Conservation (phyloP, 2,329 filamentous ascomycete species). For the Biscogniauxia mediterranea region DNA sequence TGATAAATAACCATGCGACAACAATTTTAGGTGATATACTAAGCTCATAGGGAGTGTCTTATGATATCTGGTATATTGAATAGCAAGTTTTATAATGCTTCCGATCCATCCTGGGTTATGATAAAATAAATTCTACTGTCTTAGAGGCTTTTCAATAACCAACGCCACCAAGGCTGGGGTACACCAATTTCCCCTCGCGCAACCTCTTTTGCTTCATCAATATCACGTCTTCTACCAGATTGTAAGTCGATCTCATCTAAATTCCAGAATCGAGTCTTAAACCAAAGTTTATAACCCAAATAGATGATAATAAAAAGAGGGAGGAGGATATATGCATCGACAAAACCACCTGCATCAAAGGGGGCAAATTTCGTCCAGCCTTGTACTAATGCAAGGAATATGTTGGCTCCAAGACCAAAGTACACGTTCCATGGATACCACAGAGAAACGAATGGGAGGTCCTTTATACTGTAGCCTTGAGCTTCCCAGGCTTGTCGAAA, state of each 20-base stretch:
- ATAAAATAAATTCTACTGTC: too few relatives aligned
- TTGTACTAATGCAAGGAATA: slow-evolving; percentile 60
- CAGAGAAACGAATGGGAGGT: slow-evolving; percentile 55
- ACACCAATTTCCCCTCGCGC: slow-evolving; percentile 25
- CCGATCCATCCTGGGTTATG: too few relatives aligned
- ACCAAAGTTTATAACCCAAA: slow-evolving; percentile 51
- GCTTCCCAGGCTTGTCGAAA: slow-evolving; percentile 63
- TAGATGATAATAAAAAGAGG: slow-evolving; percentile 60
- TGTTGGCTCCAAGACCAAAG: slow-evolving; percentile 55
- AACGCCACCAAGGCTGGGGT: slow-evolving; percentile 42
- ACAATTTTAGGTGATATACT: too few relatives aligned
- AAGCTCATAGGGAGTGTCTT: too few relatives aligned
- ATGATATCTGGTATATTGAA: too few relatives aligned
- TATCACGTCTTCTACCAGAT: slow-evolving; percentile 52
- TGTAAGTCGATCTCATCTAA: slow-evolving; percentile 55
- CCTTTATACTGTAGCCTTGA: slow-evolving; percentile 54
- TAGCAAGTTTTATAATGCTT: too few relatives aligned
- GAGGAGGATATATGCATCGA: slow-evolving; percentile 62
- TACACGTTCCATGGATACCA: slow-evolving; percentile 59
- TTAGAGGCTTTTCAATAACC: slow-evolving; percentile 42
- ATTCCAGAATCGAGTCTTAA: slow-evolving; percentile 51
- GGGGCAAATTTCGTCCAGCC: slow-evolving; percentile 60
- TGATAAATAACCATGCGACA: too few relatives aligned
- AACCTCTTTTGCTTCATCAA: slow-evolving; percentile 45
- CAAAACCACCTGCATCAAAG: slow-evolving; percentile 57